A percentile compares a stretch with the other conserved stretches of the same genome.
Conservation (phyloP, 768 basidiomycete genomes). For the Tubosaeta brunneosetosa region DNA sequence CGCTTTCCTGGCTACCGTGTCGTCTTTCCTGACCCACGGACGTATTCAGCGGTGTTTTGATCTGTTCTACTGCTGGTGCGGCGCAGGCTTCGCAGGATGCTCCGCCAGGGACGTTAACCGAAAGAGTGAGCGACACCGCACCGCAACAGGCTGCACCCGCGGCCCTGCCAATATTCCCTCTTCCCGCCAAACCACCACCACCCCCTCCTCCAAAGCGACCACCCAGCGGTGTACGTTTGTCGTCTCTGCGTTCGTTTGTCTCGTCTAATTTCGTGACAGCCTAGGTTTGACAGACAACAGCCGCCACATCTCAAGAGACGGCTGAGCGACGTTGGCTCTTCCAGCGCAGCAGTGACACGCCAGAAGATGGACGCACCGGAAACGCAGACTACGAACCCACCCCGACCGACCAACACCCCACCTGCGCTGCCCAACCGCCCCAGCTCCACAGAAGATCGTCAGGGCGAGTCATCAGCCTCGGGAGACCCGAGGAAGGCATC, state of each 20-base stretch:
- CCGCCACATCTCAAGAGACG: conserved; percentile 11
- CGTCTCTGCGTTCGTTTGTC: too few relatives aligned
- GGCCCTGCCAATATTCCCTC: not conserved
- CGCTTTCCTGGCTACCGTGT: not conserved
- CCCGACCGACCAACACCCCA: not conserved
- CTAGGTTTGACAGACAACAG: conserved; percentile 12
- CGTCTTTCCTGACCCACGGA: conserved; percentile 7
- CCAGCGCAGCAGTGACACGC: conserved; percentile 2
- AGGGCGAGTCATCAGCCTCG: not conserved
- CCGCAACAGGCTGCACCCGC: not conserved
- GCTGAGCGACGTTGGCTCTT: conserved; percentile 2
- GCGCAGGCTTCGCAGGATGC: conserved; percentile 2
- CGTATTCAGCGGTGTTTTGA: conserved; percentile 10
- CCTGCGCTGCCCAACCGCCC: not conserved
- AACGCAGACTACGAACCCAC: not conserved
- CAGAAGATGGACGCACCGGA: conserved; percentile 11
- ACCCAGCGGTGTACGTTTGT: conserved; percentile 11
- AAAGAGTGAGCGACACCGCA: not conserved
- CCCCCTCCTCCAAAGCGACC: not conserved
- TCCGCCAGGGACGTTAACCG: not conserved
- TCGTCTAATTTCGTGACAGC: conserved; percentile 4
- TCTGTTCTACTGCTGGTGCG: conserved; percentile 9
- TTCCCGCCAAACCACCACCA: not conserved
- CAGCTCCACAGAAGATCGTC: not conserved
- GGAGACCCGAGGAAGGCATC: not conserved